phyloP scores from a whole-genome alignment of 805 yeast species.

The Clavispora carvajalis region DNA sequence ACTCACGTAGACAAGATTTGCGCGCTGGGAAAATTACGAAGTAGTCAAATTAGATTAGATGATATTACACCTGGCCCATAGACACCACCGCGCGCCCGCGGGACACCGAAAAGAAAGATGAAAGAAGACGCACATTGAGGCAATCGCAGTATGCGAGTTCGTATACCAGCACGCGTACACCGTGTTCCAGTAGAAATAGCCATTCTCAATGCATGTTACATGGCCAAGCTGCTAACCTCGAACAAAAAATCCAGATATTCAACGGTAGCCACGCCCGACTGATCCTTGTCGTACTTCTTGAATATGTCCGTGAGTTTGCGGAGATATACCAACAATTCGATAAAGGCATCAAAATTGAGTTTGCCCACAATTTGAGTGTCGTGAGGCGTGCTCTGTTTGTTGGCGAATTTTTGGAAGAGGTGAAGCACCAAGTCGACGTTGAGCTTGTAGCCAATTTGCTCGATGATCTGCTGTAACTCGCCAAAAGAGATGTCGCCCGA shows the following conservation, averaged over 20 bases:
- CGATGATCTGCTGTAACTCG: constrained; percentile 57
- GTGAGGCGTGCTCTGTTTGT: constrained; percentile 24
- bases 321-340: constrained; percentile 73
- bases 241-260: constrained; percentile 63
- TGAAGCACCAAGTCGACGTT: constrained; percentile 52
- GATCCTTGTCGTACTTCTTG: constrained; percentile 68
- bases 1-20: background rate
- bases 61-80: background rate
- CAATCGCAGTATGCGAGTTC: too few species aligned
- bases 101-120: too few species aligned
- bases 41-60: background rate
- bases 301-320: constrained; percentile 73
- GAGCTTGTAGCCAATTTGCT: constrained; percentile 61
- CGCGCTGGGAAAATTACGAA: background rate
- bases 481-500: constrained; percentile 59
- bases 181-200: too few species aligned
- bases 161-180: too few species aligned
- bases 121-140: too few species aligned
- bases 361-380: constrained; percentile 28
- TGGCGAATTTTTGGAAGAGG: constrained; percentile 53
- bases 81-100: background rate
- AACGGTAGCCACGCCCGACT: constrained; percentile 67
- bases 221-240: constrained; percentile 36
- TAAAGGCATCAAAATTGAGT: constrained; percentile 74
- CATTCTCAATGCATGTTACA: background rate